Evolutionary conservation across 257 asterid genomes (phyloP), one percentile per base, ranked within the genome.

Genomic region (Nemophila menziesii): DNA sequence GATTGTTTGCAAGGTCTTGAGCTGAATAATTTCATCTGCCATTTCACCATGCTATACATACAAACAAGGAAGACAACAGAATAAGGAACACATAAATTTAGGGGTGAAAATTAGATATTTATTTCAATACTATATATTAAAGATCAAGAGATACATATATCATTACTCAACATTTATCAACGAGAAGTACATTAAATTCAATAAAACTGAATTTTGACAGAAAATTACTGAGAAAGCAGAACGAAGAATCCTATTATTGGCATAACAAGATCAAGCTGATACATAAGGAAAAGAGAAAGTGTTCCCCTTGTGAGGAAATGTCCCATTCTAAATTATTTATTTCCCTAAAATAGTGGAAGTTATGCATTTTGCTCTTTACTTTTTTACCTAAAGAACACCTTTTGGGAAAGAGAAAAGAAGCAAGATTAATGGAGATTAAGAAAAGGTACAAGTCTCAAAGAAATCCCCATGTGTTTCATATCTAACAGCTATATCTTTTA

Each of bases 1-100:
- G 61, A 89, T 81, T 41, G 98, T 89, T 58, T 89, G 98, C 63
- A 89, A 65, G 56, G 96, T 80, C 76, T 84, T 89, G 41, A 89
- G 85, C 49, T 89, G 98, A 62, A 89, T 66, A 56, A 76, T 71
- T 60, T 89, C 98, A 58, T 89, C 96, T 34, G 78, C 85, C 93
- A 89, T 89, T 70, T 89, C 96, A 65, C 93, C 77, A 38, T 89
- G 98, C 98, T 89, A 77, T 44, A 56, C 58, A 63, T 45, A 48
- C 33, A 51, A 39, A 34, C 7, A 37, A 61, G 45, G 17, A 24
- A 38, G 49, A 50, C 12, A 38, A 39, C 22, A 55, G 16, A 16
- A 60, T 37, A 13, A 21, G 10, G 16, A 46, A 45, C 5, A 45
- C 5, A 21, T 13, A 16, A 34, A 17, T 39, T 7, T 16, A 21